Base-by-base conservation (phyloP, 78 protist genomes). In the Mastigamoeba balamuthi region DNA sequence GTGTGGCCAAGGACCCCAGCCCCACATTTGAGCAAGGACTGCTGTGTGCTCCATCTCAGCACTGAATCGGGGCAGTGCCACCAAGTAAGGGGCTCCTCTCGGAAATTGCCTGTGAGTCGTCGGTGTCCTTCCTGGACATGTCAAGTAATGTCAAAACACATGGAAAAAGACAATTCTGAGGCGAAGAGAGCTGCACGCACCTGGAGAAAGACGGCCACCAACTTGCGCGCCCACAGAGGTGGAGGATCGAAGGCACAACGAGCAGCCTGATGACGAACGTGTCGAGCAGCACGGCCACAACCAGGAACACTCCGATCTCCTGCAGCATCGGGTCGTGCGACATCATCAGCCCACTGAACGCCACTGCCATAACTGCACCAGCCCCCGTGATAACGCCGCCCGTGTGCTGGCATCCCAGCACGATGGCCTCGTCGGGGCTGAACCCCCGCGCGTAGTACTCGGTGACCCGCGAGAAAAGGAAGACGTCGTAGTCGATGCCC, bases 371-470 rank as follows among this genome's bases (percentile, higher is more conserved):
- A 42, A 77, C 66, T 2, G 63, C 41, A 6, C 81, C 81, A 2
- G 81, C 81, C 5, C 72, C 78, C 5, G 81, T 69, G 43, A 77
- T 77, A 48, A 77, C 66, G 27, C 72, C n/a, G 33, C 81, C 81
- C 29, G 81, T 77, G 58, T 43, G 53, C 64, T n/a, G 1, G 64
- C 38, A 2, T 1, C 74, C 76, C 6, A 2, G 2, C 28, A 8
- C 27, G 66, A 77, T 69, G 58, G 70, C 39, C 25, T 42, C 81
- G 3, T 69, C 76, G n/a, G 4, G 1, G 30, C 5, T 38, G 66
- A 39, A 58, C 40, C 80, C 80, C 29, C 2, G 8, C 23, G 41
- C 28, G 23, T 37, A 1, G 74, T 68, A 69, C 39, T 77, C 81
- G 10, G 3, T 1, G 1, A 77, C 2, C 28, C 81, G 25, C 70